These are phyloP conservation scores for Suillus fuscotomentosus DNA, from an alignment of 768 basidiomycete genomes.

Conservation along the genomic window DNA sequence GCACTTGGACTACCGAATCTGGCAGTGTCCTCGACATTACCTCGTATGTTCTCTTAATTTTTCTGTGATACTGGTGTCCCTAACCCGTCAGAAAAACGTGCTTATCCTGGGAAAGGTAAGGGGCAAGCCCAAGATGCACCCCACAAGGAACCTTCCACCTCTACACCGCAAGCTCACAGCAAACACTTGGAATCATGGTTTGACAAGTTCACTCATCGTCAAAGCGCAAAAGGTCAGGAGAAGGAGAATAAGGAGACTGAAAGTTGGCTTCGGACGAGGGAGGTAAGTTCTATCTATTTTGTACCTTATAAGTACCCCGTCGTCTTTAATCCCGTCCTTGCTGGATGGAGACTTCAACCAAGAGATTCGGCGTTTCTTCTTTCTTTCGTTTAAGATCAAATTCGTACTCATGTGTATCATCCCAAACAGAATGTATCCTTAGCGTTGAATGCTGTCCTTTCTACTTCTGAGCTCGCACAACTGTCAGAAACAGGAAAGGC, in stretches of 20 bases:
- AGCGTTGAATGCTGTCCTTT: slow-evolving; percentile 27
- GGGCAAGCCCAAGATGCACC: neutral
- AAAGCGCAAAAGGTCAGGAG: neutral
- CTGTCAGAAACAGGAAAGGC: slow-evolving; percentile 24
- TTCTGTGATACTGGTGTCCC: too few relatives aligned
- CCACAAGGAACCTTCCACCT: neutral
- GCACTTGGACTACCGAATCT: neutral
- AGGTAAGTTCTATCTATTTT: neutral
- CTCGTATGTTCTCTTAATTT: neutral
- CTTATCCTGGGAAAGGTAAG: neutral
- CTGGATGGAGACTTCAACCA: neutral
- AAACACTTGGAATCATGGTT: neutral
- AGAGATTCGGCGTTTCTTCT: neutral
- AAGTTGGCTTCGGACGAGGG: neutral
- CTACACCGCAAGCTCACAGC: neutral
- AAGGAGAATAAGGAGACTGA: neutral
- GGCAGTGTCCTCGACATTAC: neutral
- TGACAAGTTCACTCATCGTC: neutral
- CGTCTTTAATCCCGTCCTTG: neutral
- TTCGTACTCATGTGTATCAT: neutral
- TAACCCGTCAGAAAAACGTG: neutral
- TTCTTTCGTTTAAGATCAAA: neutral
- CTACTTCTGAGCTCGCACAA: slow-evolving; percentile 14
- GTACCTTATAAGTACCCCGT: neutral
- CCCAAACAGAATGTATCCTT: slow-evolving; percentile 22